Base-by-base conservation (phyloP, 2,329 filamentous ascomycete species). In the Teratosphaeria destructans region DNA sequence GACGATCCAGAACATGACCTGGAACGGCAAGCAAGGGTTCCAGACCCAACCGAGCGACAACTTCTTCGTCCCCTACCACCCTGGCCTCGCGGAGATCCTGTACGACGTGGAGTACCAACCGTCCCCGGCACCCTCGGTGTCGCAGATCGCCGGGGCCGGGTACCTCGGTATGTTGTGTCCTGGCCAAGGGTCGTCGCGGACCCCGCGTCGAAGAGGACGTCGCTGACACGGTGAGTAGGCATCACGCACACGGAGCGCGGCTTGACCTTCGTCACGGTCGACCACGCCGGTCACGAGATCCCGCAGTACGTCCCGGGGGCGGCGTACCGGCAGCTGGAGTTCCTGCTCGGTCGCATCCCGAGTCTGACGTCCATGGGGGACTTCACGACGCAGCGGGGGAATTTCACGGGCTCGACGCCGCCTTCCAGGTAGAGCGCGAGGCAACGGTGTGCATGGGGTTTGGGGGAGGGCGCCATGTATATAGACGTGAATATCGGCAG, bases 261-360 rank as follows among this genome's bases (percentile, higher is more conserved):
- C 7, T 32, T 61, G 47, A 62, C 59, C 3, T 71, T 68, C 60
- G 63, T 66, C 54, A 59, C 61, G 7, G 66, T 69, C 5, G 59
- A 69, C 29, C 60, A 61, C 19, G 66, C 69, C 12, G 70, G 69
- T 0, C 70, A 71, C 59, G 64, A 64, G 59, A 61, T 68, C 19
- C 66, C 67, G 26, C 5, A 74, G 71, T 77, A 76, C 63, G 72
- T 76, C 0, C 74, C 76, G 19, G 75, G 75, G 32, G 74, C 75
- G 23, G 74, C 69, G 0, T 77, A 75, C 61, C 63, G 76, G 27
- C 72, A 73, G 65, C 52, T 79, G 39, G 75, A 78, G 66, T 70
- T 77, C 34, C 64, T 78, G 58, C 68, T 78, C 2, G 77, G 77
- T 0, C 65, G 73, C 5, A 70, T 78, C 4, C 61, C 68, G 32